These are phyloP conservation scores for Astrothelium subdiscretum DNA, from an alignment of 495 filamentous ascomycete genomes.

Conservation along the genomic window DNA sequence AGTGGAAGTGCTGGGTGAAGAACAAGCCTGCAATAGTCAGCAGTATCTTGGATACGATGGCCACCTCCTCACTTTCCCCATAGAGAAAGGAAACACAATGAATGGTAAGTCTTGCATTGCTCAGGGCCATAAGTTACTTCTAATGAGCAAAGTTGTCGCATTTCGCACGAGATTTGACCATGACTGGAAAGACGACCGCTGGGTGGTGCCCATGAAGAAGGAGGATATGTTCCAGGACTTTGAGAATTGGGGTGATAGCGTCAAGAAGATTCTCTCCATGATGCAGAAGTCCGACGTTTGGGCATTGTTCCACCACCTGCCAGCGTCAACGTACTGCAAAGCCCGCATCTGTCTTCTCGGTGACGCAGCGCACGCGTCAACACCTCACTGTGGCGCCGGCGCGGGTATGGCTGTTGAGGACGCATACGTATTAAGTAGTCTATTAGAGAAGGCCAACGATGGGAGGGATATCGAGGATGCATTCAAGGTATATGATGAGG, in stretches of 20 bases:
- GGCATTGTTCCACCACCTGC: constrained; percentile 53
- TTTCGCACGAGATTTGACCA: constrained; percentile 28
- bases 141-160: constrained; percentile 29
- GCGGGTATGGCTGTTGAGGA: constrained; percentile 62
- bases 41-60: constrained; percentile 47
- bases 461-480: constrained; percentile 35
- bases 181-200: constrained; percentile 39
- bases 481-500: constrained; percentile 50
- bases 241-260: constrained; percentile 38
- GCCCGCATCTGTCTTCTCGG: constrained; percentile 49
- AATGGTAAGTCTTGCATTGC: constrained; percentile 26
- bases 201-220: constrained; percentile 45
- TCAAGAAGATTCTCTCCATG: constrained; percentile 35
- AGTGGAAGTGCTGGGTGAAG: constrained; percentile 40
- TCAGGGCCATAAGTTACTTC: background rate
- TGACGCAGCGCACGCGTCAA: constrained; percentile 59
- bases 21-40: constrained; percentile 38
- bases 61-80: constrained; percentile 54
- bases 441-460: constrained; percentile 37
- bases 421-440: constrained; percentile 44
- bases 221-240: constrained; percentile 48
- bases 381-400: constrained; percentile 59
- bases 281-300: constrained; percentile 40
- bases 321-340: constrained; percentile 42
- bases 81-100: constrained; percentile 50